These are phyloP conservation scores for Rubus idaeus DNA, from an alignment of 306 rosid species.

Conservation along the genomic window DNA sequence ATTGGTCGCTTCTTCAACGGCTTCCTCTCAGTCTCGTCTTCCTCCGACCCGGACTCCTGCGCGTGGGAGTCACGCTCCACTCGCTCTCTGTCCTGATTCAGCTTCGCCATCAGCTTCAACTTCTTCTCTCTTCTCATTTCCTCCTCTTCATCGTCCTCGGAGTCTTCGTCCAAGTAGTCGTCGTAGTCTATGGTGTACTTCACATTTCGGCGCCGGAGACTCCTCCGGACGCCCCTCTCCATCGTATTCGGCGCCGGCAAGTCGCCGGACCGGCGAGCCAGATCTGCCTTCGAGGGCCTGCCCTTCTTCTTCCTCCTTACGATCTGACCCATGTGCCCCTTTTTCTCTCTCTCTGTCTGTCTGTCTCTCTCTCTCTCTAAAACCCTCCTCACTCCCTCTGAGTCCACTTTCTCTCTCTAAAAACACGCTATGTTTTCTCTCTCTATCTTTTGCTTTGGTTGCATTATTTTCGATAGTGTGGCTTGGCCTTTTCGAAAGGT, in stretches of 20 bases:
- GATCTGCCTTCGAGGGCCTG: slow-evolving; percentile 95
- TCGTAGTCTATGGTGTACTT: slow-evolving; percentile 86
- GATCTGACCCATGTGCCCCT: slow-evolving; percentile 85
- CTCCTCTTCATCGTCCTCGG: slow-evolving; percentile 68
- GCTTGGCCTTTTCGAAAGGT: slow-evolving; percentile 51
- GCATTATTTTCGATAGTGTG: slow-evolving; percentile 60
- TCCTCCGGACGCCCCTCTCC: slow-evolving; percentile 64
- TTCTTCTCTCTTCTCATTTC: slow-evolving; percentile 77
- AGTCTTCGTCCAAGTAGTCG: slow-evolving; percentile 72
- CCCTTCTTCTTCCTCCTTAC: slow-evolving; percentile 99
- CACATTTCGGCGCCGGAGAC: slow-evolving; percentile 86
- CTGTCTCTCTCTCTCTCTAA: slow-evolving; percentile 18
- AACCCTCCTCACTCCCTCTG: slow-evolving; percentile 2
- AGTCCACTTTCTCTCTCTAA: slow-evolving; percentile 43
- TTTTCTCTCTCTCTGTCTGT: slow-evolving; percentile 17
- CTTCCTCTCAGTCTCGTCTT: slow-evolving; percentile 39
- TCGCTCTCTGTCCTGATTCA: too few species aligned
- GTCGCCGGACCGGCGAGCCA: slow-evolving; percentile 67
- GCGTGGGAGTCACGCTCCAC: slow-evolving; percentile 39
- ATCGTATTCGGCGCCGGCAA: slow-evolving; percentile 45
- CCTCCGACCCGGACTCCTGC: slow-evolving; percentile 43
- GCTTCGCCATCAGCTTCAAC: slow-evolving; percentile 83
- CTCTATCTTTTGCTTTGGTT: slow-evolving; percentile 46
- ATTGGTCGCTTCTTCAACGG: slow-evolving; percentile 50
- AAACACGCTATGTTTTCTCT: slow-evolving; percentile 24